phyloP scores from a whole-genome alignment of 768 basidiomycete species.

The Infundibulicybe gibba region DNA sequence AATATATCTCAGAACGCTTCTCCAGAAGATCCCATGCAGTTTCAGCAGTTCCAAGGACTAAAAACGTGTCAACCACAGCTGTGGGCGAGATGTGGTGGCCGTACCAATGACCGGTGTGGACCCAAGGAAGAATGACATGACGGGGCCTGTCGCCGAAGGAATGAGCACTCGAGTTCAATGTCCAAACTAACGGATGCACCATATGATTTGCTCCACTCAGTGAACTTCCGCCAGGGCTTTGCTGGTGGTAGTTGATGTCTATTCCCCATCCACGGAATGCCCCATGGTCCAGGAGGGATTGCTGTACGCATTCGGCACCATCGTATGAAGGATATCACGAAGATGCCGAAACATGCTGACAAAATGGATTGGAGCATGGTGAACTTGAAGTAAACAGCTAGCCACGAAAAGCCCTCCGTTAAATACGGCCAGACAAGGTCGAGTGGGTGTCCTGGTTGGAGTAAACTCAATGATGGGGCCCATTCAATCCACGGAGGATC shows the following conservation, averaged over 20 bases:
- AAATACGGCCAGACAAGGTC: too few species aligned
- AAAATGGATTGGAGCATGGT: too few species aligned
- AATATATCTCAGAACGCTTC: constrained; percentile 43
- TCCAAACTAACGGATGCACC: constrained; percentile 20
- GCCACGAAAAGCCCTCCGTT: too few species aligned
- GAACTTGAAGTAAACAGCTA: too few species aligned
- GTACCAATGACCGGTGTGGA: constrained; percentile 38
- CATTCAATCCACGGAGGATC: too few species aligned
- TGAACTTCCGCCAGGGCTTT: constrained; percentile 47
- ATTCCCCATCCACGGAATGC: constrained; percentile 43
- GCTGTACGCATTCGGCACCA: constrained; percentile 24
- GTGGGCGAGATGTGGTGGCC: background rate
- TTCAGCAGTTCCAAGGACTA: constrained; percentile 42
- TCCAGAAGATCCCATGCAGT: constrained; percentile 45
- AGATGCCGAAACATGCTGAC: too few species aligned
- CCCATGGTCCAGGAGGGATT: constrained; percentile 45
- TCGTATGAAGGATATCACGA: background rate
- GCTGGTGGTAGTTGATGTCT: constrained; percentile 36
- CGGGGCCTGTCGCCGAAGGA: constrained; percentile 26
- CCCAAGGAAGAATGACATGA: constrained; percentile 37
- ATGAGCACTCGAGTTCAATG: background rate
- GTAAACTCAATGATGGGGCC: too few species aligned
- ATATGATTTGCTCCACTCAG: constrained; percentile 41
- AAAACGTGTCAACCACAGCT: too few species aligned
- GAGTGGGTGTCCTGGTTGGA: too few species aligned